Evolutionary conservation across 2,329 filamentous ascomycete species (phyloP).

Genomic region (Eutypa lata): DNA sequence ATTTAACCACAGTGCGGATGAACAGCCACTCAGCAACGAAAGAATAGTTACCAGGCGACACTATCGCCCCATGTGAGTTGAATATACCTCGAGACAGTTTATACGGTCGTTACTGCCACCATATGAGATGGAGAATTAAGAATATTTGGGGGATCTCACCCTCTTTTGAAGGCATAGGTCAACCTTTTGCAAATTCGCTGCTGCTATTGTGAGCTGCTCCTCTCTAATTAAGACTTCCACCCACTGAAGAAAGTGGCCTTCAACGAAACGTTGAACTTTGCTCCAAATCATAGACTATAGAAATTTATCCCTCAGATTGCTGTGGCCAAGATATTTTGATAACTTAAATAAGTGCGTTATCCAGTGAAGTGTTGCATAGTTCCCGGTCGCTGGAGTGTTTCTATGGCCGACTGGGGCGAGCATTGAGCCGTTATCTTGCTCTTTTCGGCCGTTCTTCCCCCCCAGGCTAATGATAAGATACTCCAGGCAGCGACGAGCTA

Average conservation of each 20-base stretch:
- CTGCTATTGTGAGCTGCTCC: not conserved
- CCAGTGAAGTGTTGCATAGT: not conserved
- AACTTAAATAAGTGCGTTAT: not conserved
- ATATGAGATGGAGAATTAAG: not conserved
- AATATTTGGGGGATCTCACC: too few species aligned
- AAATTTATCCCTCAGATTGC: not conserved
- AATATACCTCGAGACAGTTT: too few species aligned
- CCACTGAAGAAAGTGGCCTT: not conserved
- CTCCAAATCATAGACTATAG: not conserved
- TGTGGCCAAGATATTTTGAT: not conserved
- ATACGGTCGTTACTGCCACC: not conserved
- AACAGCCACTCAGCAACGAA: too few species aligned
- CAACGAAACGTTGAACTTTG: not conserved
- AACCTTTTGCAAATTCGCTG: not conserved
- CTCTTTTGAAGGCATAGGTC: not conserved
- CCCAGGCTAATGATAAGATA: not conserved
- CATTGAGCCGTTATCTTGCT: not conserved
- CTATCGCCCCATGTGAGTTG: too few species aligned
- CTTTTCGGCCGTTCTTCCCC: not conserved
- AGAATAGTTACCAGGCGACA: too few species aligned
- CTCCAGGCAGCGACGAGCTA: not conserved
- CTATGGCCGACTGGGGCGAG: not conserved
- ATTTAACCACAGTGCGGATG: too few species aligned
- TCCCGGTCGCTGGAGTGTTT: not conserved
- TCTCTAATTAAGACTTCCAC: not conserved